Conservation (phyloP, 495 filamentous ascomycete species). For the Neurospora sp. region DNA sequence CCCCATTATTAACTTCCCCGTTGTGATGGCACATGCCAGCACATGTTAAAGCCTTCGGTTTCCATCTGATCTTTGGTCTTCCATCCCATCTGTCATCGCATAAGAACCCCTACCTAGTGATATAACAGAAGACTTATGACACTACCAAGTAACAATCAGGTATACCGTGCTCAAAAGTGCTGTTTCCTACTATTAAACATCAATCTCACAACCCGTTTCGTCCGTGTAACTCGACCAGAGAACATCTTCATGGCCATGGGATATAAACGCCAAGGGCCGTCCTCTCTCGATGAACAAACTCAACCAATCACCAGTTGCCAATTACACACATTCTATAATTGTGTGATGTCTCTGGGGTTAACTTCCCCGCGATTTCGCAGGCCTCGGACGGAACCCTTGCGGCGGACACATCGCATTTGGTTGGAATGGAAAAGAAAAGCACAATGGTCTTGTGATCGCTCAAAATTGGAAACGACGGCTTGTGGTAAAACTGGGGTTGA, state of each 20-base stretch:
- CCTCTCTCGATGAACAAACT: not conserved
- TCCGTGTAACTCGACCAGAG: not conserved
- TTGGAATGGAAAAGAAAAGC: not conserved
- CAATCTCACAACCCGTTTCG: not conserved
- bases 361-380: not conserved
- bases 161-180: not conserved
- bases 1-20: not conserved
- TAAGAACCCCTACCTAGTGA: not conserved
- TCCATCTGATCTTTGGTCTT: not conserved
- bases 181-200: not conserved
- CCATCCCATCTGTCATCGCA: not conserved
- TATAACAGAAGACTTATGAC: no score
- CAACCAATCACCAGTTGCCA: not conserved
- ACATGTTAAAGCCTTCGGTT: not conserved
- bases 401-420: no score
- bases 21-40: not conserved
- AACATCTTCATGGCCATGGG: not conserved
- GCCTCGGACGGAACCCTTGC: not conserved
- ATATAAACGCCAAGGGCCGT: not conserved
- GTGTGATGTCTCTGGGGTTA: not conserved
- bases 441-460: not conserved
- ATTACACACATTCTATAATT: not conserved
- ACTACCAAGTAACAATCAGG: not conserved
- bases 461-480: not conserved
- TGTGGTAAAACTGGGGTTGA: not conserved